Conservation (phyloP, 2,329 filamentous ascomycete genomes). For the Hyphodiscus sp. region DNA sequence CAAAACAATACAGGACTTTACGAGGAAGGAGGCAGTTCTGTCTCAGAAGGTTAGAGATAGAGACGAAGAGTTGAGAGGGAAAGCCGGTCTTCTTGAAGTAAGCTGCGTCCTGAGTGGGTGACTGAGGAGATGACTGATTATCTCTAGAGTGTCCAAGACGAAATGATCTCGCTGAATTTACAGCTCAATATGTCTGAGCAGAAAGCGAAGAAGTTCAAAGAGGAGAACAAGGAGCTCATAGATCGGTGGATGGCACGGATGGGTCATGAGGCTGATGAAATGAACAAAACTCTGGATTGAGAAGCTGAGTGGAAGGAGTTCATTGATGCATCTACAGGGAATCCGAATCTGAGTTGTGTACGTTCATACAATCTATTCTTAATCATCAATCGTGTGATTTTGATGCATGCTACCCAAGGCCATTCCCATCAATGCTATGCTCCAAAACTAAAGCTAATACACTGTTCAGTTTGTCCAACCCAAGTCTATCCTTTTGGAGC, state of each 20-base stretch:
- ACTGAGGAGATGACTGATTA: conserved; percentile 11
- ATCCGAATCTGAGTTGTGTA: not conserved
- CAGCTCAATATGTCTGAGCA: conserved; percentile 84
- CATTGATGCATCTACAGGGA: conserved; percentile 6
- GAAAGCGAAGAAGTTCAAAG: conserved; percentile 62
- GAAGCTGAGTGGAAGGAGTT: not conserved
- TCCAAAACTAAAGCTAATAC: not conserved
- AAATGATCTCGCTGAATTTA: conserved; percentile 80
- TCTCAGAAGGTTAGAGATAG: conserved; percentile 66
- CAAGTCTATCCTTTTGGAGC: conserved; percentile 1
- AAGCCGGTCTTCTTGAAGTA: conserved; percentile 75
- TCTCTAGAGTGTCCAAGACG: conserved; percentile 74
- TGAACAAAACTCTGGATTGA: conserved; percentile 56
- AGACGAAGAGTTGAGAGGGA: conserved; percentile 78
- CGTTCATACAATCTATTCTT: not conserved
- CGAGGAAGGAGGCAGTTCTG: conserved; percentile 54
- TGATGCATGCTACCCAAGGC: not conserved
- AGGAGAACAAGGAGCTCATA: conserved; percentile 83
- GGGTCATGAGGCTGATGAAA: conserved; percentile 76
- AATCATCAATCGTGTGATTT: not conserved
- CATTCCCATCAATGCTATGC: not conserved
- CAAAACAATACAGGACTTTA: conserved; percentile 54
- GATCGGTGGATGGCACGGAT: conserved; percentile 88
- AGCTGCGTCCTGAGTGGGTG: conserved; percentile 17
- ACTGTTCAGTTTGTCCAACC: not conserved